Conservation (phyloP, 495 filamentous ascomycete genomes). For the Aspergillus steynii region DNA sequence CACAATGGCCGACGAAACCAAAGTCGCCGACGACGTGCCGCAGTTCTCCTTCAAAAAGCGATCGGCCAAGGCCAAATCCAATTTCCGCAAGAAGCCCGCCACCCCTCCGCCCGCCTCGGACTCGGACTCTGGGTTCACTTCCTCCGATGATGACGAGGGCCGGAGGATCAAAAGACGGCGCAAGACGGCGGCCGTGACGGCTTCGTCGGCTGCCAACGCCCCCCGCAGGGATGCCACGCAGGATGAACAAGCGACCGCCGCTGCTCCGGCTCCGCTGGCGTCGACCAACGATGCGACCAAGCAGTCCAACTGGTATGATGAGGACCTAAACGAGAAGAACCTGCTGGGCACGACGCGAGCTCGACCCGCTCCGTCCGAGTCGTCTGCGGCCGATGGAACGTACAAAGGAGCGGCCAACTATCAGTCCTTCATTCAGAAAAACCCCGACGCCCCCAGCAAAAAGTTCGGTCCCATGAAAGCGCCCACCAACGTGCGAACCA, state of each 20-base stretch:
- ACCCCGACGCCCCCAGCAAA: conserved; percentile 72
- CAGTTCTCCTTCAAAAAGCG: conserved; percentile 76
- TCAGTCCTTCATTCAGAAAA: conserved; percentile 74
- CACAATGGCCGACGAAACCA: conserved; percentile 22
- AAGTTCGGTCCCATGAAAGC: conserved; percentile 85
- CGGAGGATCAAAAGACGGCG: conserved; percentile 75
- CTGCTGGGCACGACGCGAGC: conserved; percentile 64
- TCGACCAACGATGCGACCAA: conserved; percentile 89
- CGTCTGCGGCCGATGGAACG: conserved; percentile 56
- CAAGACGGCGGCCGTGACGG: conserved; percentile 61
- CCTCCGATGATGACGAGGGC: conserved; percentile 75
- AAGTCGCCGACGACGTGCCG: conserved; percentile 9
- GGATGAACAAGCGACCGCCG: conserved; percentile 59
- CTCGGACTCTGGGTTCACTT: conserved; percentile 64
- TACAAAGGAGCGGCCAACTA: conserved; percentile 77
- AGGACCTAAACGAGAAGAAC: conserved; percentile 58
- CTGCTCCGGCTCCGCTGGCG: conserved; percentile 50
- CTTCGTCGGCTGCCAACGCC: conserved; percentile 49
- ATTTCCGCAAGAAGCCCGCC: conserved; percentile 77
- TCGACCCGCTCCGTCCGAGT: conserved; percentile 23
- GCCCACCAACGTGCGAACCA: conserved; percentile 84
- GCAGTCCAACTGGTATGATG: conserved; percentile 86
- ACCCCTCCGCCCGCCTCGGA: conserved; percentile 70
- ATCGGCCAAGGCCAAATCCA: conserved; percentile 70
- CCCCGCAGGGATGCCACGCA: conserved; percentile 43